A percentile compares a stretch with the other conserved stretches of the same genome.
These are phyloP conservation scores for Diaporthe batatas DNA, from an alignment of 2,329 filamentous ascomycete species.

Conservation along the genomic window DNA sequence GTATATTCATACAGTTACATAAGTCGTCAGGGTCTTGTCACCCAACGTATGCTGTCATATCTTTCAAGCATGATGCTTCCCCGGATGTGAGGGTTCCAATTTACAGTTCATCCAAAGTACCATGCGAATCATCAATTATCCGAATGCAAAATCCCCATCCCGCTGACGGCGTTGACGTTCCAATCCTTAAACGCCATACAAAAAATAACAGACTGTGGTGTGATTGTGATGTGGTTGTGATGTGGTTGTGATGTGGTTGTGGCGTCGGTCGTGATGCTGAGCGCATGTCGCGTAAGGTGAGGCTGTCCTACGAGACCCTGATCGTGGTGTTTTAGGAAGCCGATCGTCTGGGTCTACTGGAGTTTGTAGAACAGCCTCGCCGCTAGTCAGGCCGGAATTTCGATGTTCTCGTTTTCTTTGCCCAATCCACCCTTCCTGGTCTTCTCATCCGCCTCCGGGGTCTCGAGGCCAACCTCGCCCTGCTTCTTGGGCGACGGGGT, in stretches of 20 bases:
- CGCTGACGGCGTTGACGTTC: slow-evolving; percentile 18
- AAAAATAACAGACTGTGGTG: slow-evolving; percentile 10
- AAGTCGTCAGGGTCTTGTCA: slow-evolving; percentile 33
- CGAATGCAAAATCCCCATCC: slow-evolving; percentile 9
- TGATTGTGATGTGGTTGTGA: background rate
- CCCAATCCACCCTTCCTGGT: slow-evolving; percentile 19
- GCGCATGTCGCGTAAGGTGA: slow-evolving; percentile 32
- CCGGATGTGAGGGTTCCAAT: slow-evolving; percentile 31
- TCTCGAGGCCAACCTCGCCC: slow-evolving; percentile 20
- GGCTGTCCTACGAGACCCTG: slow-evolving; percentile 39
- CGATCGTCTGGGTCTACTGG: slow-evolving; percentile 24
- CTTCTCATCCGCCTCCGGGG: slow-evolving; percentile 30
- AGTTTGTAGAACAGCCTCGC: slow-evolving; percentile 42
- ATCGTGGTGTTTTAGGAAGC: slow-evolving; percentile 33
- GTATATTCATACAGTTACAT: slow-evolving; percentile 42
- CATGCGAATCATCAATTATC: slow-evolving; percentile 22
- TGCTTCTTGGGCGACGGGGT: slow-evolving; percentile 41
- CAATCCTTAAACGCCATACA: slow-evolving; percentile 30
- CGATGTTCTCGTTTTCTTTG: slow-evolving; percentile 40
- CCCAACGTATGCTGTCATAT: slow-evolving; percentile 26
- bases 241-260: background rate
- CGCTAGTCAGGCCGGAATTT: slow-evolving; percentile 42
- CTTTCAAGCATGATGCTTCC: slow-evolving; percentile 30
- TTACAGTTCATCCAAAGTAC: slow-evolving; percentile 35
- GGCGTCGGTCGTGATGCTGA: background rate